phyloP scores from a whole-genome alignment of 345 rosid species.

The Gossypium arboreum region DNA sequence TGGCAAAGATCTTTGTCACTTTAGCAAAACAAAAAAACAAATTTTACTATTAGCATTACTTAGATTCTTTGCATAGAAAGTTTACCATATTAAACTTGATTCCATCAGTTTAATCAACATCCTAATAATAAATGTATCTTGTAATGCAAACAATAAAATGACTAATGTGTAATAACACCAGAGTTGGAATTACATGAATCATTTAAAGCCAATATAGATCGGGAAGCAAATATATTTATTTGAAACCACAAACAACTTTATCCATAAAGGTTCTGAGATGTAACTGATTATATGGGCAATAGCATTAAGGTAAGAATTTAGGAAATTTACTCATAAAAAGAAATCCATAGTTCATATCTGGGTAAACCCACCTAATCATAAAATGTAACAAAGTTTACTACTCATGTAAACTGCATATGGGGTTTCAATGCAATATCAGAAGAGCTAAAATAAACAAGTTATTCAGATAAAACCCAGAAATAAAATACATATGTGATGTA shows the following conservation, averaged over 20 bases:
- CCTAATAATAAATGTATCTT: not conserved
- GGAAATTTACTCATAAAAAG: not conserved
- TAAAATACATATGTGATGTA: not conserved
- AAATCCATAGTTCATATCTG: not conserved
- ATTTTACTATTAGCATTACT: not conserved
- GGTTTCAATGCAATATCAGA: not conserved
- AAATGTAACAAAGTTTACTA: conserved; percentile 7
- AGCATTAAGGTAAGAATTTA: not conserved
- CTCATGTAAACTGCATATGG: not conserved
- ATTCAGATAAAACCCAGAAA: not conserved
- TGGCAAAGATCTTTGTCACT: no score
- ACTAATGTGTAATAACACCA: not conserved
- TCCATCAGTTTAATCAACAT: not conserved
- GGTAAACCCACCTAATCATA: not conserved
- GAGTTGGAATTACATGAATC: not conserved
- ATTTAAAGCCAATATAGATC: not conserved
- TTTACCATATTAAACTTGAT: not conserved
- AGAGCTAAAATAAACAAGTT: not conserved
- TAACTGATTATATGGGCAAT: not conserved
- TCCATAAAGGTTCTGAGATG: not conserved
- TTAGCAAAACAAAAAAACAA: not conserved
- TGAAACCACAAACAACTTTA: conserved; percentile 8
- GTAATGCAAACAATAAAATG: not conserved
- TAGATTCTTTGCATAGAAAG: not conserved
- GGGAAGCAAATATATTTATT: not conserved